Evolutionary conservation across 495 filamentous ascomycete genomes (phyloP), one percentile per base, ranked within the genome.

Genomic region (Xylaria scruposa): DNA sequence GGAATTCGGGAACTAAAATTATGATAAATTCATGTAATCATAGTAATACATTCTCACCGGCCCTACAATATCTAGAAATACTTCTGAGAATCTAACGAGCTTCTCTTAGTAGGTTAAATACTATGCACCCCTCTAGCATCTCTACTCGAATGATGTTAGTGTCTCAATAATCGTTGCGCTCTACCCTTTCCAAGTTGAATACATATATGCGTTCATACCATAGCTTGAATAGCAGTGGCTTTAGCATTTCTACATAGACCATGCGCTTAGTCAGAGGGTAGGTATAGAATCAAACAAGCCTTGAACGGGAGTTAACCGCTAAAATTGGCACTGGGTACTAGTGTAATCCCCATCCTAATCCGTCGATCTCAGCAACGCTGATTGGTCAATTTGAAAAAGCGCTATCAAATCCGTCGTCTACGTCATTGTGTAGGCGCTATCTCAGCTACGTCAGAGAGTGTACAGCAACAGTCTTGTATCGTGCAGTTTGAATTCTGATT

Each of bases 311-410:
- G n/a, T n/a, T n/a, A n/a, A n/a, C n/a, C n/a, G n/a, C n/a, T n/a
- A n/a, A n/a, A n/a, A n/a, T n/a, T n/a, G n/a, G n/a, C n/a, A 31
- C 29, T 31, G 3, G 33, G 33, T 36, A 36, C 33, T 36, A 36
- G 33, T 38, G 36, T 38, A 19, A 19, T 42, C 36, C 36, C 17
- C 13, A 19, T 63, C 60, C 60, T 21, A 44, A 63, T 63, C 0
- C 60, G 60, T 44, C 60, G 5, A 44, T 44, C 60, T 6, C 21
- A 8, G 21, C 29, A 24, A 24, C 31, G 31, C 63, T 67, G 46
- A 67, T 67, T 67, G 63, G 63, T n/a, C 31, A 38, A 40, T 38
- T 17, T 15, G n/a, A 49, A n/a, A 15, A 31, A n/a, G 19, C 38
- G 12, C 38, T 13, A 42, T 31, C 15, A 33, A n/a, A 17, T 53